Evolutionary conservation across 2,329 filamentous ascomycete species (phyloP).

Genomic region (Pestalotiopsis sp.): DNA sequence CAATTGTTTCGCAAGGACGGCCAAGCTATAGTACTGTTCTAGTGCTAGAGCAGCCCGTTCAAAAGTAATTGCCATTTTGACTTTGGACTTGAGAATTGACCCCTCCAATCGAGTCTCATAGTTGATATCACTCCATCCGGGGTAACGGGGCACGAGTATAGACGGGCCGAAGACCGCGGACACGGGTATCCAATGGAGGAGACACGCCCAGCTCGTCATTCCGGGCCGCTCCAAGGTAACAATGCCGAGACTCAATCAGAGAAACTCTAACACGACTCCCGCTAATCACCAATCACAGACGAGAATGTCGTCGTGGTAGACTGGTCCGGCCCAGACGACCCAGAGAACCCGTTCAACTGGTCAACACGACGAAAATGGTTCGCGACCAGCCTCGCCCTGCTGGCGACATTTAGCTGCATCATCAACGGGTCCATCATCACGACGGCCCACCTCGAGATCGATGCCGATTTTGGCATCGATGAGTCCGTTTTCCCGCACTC

Average conservation of each 20-base stretch:
- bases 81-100: background rate
- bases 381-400: constrained; percentile 27
- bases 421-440: constrained; percentile 42
- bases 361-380: constrained; percentile 37
- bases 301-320: background rate
- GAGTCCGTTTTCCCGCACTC: constrained; percentile 40
- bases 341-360: constrained; percentile 41
- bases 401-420: constrained; percentile 33
- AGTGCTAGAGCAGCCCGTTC: background rate
- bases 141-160: background rate
- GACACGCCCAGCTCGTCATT: background rate
- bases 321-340: constrained; percentile 35
- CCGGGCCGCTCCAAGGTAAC: background rate
- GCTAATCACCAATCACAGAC: background rate
- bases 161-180: background rate
- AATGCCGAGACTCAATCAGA: background rate
- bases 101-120: background rate
- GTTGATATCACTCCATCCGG: background rate
- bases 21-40: background rate
- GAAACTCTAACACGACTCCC: background rate
- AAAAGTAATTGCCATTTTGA: background rate
- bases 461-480: constrained; percentile 40
- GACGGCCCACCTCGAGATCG: constrained; percentile 36
- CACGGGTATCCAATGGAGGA: background rate
- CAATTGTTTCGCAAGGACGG: background rate